A percentile compares a stretch with the other conserved stretches of the same genome.
Evolutionary conservation across 164 flowering plant genomes (phyloP).

Genomic region (Dillenia turbinata): DNA sequence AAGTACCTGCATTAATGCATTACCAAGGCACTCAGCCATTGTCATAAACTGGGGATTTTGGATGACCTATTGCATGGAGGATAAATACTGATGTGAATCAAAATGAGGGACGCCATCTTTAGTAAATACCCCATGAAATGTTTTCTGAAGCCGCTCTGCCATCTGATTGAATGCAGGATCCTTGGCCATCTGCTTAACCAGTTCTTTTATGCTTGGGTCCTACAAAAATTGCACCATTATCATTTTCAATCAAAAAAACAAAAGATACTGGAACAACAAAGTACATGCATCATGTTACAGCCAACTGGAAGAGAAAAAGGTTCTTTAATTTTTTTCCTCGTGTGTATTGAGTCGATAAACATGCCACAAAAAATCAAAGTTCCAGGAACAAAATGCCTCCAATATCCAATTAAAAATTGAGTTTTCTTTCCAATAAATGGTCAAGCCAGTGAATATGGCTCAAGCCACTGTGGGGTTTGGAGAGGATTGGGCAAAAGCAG

Average conservation of each 20-base stretch:
- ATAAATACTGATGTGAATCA: slow-evolving; percentile 66
- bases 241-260: background rate
- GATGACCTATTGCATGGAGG: slow-evolving; percentile 96
- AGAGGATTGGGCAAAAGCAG: no score
- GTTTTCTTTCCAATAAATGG: no score
- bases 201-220: slow-evolving; percentile 90
- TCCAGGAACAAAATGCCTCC: background rate
- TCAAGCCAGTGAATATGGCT: no score
- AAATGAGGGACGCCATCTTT: slow-evolving; percentile 63
- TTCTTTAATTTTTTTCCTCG: no score
- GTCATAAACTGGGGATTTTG: slow-evolving; percentile 92
- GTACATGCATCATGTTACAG: background rate
- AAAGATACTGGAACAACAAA: background rate
- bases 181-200: slow-evolving; percentile 87
- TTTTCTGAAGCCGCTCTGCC: slow-evolving; percentile 91
- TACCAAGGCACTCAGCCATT: slow-evolving; percentile 98
- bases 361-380: background rate
- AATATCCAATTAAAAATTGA: background rate
- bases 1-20: slow-evolving; percentile 81
- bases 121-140: slow-evolving; percentile 49
- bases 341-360: background rate
- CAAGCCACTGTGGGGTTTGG: no score
- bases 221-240: slow-evolving; percentile 11
- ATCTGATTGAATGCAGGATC: slow-evolving; percentile 92
- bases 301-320: no score